Evolutionary conservation across 768 basidiomycete species (phyloP).

Genomic region (Suillus weaverae): DNA sequence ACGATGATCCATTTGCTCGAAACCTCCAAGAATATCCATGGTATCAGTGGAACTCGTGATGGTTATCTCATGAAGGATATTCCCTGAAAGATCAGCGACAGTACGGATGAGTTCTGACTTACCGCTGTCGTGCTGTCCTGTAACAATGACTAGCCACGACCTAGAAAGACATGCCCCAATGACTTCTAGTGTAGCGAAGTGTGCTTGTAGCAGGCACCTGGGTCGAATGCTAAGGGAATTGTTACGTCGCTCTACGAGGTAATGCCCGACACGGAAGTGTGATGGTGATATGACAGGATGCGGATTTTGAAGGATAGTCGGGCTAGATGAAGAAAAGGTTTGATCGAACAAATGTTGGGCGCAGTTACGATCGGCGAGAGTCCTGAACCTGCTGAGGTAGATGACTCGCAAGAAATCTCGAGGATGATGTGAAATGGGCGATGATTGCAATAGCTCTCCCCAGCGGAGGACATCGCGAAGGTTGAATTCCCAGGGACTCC

Average conservation of each 20-base stretch:
- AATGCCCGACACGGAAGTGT: constrained; percentile 68
- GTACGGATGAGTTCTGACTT: constrained; percentile 76
- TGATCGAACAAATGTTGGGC: constrained; percentile 56
- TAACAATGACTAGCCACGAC: constrained; percentile 88
- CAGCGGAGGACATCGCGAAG: constrained; percentile 92
- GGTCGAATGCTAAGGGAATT: constrained; percentile 39
- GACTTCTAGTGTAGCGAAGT: constrained; percentile 70
- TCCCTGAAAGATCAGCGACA: constrained; percentile 71
- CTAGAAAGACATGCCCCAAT: constrained; percentile 70
- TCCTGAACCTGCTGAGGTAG: constrained; percentile 88
- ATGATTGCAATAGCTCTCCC: constrained; percentile 55
- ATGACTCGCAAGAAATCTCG: constrained; percentile 64
- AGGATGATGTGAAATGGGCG: constrained; percentile 45
- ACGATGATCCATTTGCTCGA: constrained; percentile 82
- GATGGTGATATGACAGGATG: constrained; percentile 39
- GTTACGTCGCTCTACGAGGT: constrained; percentile 36
- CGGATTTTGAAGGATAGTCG: constrained; percentile 41
- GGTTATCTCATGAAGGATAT: constrained; percentile 65
- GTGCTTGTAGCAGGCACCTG: constrained; percentile 56
- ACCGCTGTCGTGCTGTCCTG: constrained; percentile 70
- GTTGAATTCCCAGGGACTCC: constrained; percentile 98
- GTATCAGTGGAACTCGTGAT: constrained; percentile 90
- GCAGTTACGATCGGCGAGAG: constrained; percentile 55
- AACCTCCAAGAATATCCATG: constrained; percentile 91
- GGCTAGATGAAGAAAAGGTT: constrained; percentile 40